Percentiles rank a stretch among this genome's conserved stretches.
Conservation (phyloP, 257 asterid species). For the Anisodus acutangulus region DNA sequence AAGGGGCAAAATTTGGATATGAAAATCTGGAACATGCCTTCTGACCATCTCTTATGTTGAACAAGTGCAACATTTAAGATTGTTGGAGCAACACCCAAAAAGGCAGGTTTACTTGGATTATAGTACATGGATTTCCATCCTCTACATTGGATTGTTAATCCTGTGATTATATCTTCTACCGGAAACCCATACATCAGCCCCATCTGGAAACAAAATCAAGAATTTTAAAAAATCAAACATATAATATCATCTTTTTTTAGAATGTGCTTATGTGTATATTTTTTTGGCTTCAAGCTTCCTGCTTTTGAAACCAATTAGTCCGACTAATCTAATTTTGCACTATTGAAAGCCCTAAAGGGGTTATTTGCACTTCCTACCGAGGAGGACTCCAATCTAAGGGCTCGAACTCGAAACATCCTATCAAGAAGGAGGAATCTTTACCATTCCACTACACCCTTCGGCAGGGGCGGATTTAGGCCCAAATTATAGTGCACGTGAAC, state of each 20-base stretch:
- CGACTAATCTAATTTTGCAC: background rate
- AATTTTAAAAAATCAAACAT: background rate
- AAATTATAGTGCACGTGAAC: too few relatives aligned
- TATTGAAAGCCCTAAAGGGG: background rate
- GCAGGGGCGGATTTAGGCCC: too few relatives aligned
- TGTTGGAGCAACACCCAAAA: conserved; percentile 67
- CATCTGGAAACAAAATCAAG: conserved; percentile 48
- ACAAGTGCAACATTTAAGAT: conserved; percentile 62
- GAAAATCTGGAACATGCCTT: conserved; percentile 80
- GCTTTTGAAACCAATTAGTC: background rate
- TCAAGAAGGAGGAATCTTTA: background rate
- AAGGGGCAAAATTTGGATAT: conserved; percentile 73
- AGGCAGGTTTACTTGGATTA: conserved; percentile 64
- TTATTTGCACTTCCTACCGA: background rate
- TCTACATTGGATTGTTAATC: conserved; percentile 76
- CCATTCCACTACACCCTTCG: background rate
- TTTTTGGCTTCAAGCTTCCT: background rate
- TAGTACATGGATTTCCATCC: conserved; percentile 83
- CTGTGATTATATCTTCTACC: conserved; percentile 84
- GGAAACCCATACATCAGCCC: conserved; percentile 82
- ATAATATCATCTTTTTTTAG: background rate
- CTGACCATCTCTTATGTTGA: conserved; percentile 83
- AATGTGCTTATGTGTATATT: background rate
- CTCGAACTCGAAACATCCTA: background rate
- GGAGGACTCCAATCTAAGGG: background rate